Conservation (phyloP, 1,139 yeast species). For the Kazachstania sp. region DNA sequence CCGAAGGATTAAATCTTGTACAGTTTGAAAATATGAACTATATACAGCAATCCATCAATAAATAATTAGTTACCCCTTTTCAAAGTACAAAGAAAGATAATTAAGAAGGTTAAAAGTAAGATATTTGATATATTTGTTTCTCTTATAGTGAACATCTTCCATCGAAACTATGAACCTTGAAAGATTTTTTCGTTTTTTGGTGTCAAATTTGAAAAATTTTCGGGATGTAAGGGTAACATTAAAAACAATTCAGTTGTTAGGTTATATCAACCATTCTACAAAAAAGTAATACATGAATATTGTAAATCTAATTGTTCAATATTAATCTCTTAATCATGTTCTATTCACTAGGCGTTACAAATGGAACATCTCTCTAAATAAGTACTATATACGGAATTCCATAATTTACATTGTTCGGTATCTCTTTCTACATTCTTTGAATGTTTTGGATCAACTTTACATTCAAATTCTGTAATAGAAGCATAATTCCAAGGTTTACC, state of each 20-base stretch:
- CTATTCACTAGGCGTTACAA: neutral
- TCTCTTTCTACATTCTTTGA: slow-evolving; percentile 6
- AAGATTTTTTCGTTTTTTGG: neutral
- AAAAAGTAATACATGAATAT: too few relatives aligned
- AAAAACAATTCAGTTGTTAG: too few relatives aligned
- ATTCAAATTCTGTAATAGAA: slow-evolving; percentile 17
- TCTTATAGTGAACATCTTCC: too few relatives aligned
- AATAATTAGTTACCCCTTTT: slow-evolving; percentile 5
- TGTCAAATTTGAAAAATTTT: neutral
- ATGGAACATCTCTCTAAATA: slow-evolving; percentile 11
- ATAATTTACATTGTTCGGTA: slow-evolving; percentile 11
- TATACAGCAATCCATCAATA: slow-evolving; percentile 9
- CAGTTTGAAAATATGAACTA: neutral
- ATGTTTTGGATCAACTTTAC: slow-evolving; percentile 10
- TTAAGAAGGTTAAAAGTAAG: neutral
- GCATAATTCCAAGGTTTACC: slow-evolving; percentile 29
- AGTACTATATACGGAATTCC: slow-evolving; percentile 18
- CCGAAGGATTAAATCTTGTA: neutral
- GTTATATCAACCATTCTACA: too few relatives aligned
- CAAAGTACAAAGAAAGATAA: neutral
- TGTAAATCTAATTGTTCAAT: too few relatives aligned
- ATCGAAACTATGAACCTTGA: too few relatives aligned
- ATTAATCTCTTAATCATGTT: too few relatives aligned
- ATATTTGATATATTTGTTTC: neutral
- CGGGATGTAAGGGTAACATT: neutral